A percentile compares a stretch with the other conserved stretches of the same genome.
Conservation (phyloP, 2,329 filamentous ascomycete species). For the Penicillium glabrum region DNA sequence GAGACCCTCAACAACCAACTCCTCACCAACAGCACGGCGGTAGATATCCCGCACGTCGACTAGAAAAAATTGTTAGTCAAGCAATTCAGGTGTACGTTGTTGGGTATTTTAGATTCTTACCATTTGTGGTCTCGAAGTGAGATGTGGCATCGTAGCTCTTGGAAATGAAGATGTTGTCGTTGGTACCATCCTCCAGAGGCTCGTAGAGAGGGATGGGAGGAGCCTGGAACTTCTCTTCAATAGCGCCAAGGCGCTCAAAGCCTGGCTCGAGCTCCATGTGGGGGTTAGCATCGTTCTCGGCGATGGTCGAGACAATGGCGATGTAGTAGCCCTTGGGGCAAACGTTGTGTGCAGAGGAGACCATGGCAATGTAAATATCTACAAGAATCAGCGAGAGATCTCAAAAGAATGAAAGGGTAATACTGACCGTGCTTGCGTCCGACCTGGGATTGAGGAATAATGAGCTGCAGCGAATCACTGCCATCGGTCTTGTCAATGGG, state of each 20-base stretch:
- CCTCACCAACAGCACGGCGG: conserved; percentile 75
- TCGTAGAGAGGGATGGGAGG: conserved; percentile 91
- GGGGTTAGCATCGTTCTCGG: conserved; percentile 87
- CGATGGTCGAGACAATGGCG: conserved; percentile 96
- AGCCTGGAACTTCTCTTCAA: conserved; percentile 97
- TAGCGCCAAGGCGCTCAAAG: conserved; percentile 85
- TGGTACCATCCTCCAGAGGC: conserved; percentile 76
- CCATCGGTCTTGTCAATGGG: conserved; percentile 87
- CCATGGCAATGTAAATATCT: conserved; percentile 97
- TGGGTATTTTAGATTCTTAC: conserved; percentile 36
- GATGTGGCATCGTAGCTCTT: conserved; percentile 98
- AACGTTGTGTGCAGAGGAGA: conserved; percentile 94
- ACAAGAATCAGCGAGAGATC: conserved; percentile 18
- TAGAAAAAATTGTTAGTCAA: conserved; percentile 23
- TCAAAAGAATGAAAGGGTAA: background rate
- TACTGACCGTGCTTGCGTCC: conserved; percentile 87
- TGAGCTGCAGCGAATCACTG: conserved; percentile 86
- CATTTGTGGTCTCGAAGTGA: conserved; percentile 89
- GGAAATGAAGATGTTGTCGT: conserved; percentile 93
- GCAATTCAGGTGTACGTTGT: background rate
- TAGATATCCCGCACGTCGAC: conserved; percentile 97
- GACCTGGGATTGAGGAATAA: conserved; percentile 97
- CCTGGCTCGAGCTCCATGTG: conserved; percentile 92
- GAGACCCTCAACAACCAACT: conserved; percentile 83
- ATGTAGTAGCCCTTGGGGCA: conserved; percentile 99